Evolutionary conservation across 495 filamentous ascomycete genomes (phyloP), one percentile per base, ranked within the genome.

Genomic region (Podospora pseudoanserina): DNA sequence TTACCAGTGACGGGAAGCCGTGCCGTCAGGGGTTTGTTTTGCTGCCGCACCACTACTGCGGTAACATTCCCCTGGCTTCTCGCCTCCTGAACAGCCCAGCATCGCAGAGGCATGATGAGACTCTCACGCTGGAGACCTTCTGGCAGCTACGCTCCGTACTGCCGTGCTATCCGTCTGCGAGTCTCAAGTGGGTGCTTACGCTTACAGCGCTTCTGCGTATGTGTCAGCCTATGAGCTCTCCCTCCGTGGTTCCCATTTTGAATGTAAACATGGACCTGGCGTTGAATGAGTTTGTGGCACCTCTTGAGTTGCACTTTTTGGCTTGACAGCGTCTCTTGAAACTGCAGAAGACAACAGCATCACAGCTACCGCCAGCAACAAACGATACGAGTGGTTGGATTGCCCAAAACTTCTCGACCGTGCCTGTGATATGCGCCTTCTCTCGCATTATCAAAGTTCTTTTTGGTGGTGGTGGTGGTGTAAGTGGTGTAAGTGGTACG

Each of bases 51-150:
- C 23, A 23, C 23, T 23, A 23, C 23, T 23, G 23, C 23, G 23
- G 23, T 70, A 73, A 68, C 71, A 63, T 67, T 69, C 67, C 67
- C 70, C 66, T 60, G 58, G 64, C 67, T 60, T 55, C 73, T 77
- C 78, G 75, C 77, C 73, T 78, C 72, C 74, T 71, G 44, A 76
- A 49, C 4, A 32, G 30, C 7, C 77, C 68, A 71, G 77, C 73
- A 54, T 60, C 55, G 73, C 65, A 71, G 75, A 67, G 74, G 56
- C 60, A 73, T 65, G 66, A 70, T 77, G 78, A 80, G 77, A 78
- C 78, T 71, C 72, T 58, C 62, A 66, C 56, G 70, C 57, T 61
- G 54, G 39, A 49, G 39, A 66, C 28, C 20, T 32, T 63, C 61
- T 49, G 32, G n/a, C 55, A 49, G n/a, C 49, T 49, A 63, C n/a